Evolutionary conservation across 192 early-diverging fungal species (phyloP).

Genomic region (Pilobolus umbonatus): DNA sequence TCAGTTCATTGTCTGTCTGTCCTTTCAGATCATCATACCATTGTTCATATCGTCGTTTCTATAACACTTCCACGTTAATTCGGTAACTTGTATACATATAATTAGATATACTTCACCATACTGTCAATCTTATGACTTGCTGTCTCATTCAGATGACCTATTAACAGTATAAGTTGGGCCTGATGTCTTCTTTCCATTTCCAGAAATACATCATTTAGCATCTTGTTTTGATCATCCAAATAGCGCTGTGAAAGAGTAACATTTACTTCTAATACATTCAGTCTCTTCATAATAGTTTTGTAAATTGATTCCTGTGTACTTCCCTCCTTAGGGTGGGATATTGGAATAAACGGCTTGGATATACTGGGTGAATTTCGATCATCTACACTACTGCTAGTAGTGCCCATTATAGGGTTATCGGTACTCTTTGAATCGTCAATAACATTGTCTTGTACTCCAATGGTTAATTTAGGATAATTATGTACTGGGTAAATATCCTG

Average conservation of each 20-base stretch:
- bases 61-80: neutral
- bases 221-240: constrained; percentile 71
- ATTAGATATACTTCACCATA: constrained; percentile 39
- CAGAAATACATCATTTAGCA: constrained; percentile 59
- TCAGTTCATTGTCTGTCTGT: constrained; percentile 36
- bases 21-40: constrained; percentile 39
- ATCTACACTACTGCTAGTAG: neutral
- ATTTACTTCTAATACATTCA: constrained; percentile 75
- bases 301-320: constrained; percentile 76
- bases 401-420: no score
- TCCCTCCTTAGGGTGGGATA: neutral
- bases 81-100: neutral
- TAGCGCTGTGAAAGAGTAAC: constrained; percentile 69
- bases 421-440: no score
- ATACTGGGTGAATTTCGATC: neutral
- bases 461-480: no score
- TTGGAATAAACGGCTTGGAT: no score
- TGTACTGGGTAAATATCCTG: no score
- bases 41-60: constrained; percentile 49
- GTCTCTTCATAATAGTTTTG: constrained; percentile 86
- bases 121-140: constrained; percentile 58
- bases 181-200: constrained; percentile 56
- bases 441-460: no score
- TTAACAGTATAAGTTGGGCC: constrained; percentile 58
- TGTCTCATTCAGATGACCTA: constrained; percentile 63